Percentiles rank a stretch among this genome's conserved stretches.
phyloP scores from a whole-genome alignment of 495 filamentous ascomycete genomes.

The Penicillium egyptiacum region DNA sequence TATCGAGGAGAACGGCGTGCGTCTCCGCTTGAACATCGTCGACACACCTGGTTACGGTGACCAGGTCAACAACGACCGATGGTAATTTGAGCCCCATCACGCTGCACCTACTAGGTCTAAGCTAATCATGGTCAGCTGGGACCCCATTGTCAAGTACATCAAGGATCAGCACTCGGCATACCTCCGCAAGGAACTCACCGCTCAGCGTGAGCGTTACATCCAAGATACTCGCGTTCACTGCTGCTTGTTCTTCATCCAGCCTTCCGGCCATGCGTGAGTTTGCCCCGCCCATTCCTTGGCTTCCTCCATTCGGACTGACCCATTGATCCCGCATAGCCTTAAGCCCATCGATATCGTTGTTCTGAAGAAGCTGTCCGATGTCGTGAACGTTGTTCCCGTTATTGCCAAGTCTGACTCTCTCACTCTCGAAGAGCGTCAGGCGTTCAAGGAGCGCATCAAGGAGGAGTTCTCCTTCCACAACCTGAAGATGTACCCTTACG shows the following conservation, averaged over 20 bases:
- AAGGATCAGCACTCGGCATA: constrained; percentile 99
- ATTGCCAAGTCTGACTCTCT: constrained; percentile 98
- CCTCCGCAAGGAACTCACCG: constrained; percentile 99
- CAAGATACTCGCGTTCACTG: constrained; percentile 99
- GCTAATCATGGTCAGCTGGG: constrained; percentile 58
- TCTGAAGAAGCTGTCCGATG: constrained; percentile 96
- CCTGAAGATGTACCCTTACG: constrained; percentile 99
- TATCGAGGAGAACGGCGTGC: constrained; percentile 94
- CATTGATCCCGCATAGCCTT: constrained; percentile 42
- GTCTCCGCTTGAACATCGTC: constrained; percentile 75
- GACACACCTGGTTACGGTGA: constrained; percentile 80
- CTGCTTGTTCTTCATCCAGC: constrained; percentile 99
- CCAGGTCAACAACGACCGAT: constrained; percentile 81
- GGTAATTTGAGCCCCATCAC: constrained; percentile 41
- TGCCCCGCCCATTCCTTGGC: neutral
- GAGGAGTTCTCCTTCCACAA: constrained; percentile 99
- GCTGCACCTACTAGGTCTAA: neutral
- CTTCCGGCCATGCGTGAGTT: constrained; percentile 85
- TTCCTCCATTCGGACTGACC: neutral
- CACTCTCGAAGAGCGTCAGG: constrained; percentile 90
- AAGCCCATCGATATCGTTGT: constrained; percentile 99
- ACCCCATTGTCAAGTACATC: constrained; percentile 99
- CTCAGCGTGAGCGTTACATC: constrained; percentile 98
- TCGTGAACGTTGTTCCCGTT: constrained; percentile 98
- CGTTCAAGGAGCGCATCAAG: constrained; percentile 99